Evolutionary conservation across 345 rosid genomes (phyloP), one percentile per base, ranked within the genome.

Genomic region (Dipteronia dyeriana): DNA sequence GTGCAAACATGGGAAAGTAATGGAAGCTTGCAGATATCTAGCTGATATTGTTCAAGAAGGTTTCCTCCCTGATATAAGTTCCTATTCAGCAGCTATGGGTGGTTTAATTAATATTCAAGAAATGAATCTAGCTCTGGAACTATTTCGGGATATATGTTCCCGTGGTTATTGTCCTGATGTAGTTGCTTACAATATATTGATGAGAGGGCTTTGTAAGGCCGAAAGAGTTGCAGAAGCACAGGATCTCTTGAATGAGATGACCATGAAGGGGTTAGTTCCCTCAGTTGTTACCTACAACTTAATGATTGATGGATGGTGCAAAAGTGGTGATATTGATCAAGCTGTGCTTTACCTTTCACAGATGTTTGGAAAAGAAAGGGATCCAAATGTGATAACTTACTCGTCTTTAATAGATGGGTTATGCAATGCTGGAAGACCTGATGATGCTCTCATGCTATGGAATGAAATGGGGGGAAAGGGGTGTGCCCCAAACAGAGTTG

Each of bases 231-330:
- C 82, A 0, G 93, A 93, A 80, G 97, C 97, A 10, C 77, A 87
- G 59, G 68, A 78, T 68, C 82, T 95, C 71, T 75, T 90, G 75
- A 81, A 85, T 67, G 94, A 91, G 82, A 93, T 95, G 97, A 79
- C 80, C 71, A 68, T 29, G 29, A 89, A 86, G 56, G 93, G 94
- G 43, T 86, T 93, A 41, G 83, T 84, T 79, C 98, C 98, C n/a
- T 88, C 98, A 2, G 81, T 85, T 34, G 87, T 89, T 59, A 90
- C 94, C 9, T 93, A 91, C 76, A 93, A 95, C 88, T 85, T 72
- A 75, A 71, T 95, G 79, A 89, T 95, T 73, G 94, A 90, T 84
- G 97, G 97, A 60, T 90, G 91, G 87, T 95, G 98, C 86, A 89
- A 90, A 80, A 89, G 73, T 66, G 92, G 88, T 66, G 80, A 82